Conservation (phyloP, 129 eudicot species). For the Centrapalus pauciflorus region DNA sequence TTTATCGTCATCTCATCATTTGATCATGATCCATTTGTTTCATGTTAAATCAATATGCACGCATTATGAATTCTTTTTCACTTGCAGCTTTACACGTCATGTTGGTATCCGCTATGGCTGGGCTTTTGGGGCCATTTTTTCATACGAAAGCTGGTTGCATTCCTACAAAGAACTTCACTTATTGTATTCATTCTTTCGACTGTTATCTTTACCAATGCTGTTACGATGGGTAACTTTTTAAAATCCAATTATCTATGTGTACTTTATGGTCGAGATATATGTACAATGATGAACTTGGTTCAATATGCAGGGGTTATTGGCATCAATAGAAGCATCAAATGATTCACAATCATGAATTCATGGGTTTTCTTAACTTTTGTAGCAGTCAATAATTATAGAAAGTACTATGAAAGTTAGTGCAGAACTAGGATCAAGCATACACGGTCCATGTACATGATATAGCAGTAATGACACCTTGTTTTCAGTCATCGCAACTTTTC, state of each 20-base stretch:
- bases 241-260: not conserved
- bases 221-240: slow-evolving; percentile 69
- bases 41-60: not conserved
- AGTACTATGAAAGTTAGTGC: not conserved
- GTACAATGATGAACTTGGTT: not conserved
- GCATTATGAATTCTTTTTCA: not conserved
- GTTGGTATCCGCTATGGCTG: slow-evolving; percentile 68
- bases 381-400: slow-evolving; percentile 38
- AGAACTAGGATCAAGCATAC: slow-evolving; percentile 2
- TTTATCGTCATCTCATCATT: not conserved
- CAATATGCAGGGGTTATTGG: slow-evolving; percentile 71
- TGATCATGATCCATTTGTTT: not conserved
- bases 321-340: slow-evolving; percentile 60
- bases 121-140: slow-evolving; percentile 87
- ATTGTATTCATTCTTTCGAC: slow-evolving; percentile 85
- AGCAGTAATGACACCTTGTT: not conserved
- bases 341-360: slow-evolving; percentile 77
- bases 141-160: slow-evolving; percentile 61
- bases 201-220: slow-evolving; percentile 86
- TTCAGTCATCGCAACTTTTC: no score
- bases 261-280: not conserved
- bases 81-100: slow-evolving; percentile 80
- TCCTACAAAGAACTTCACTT: slow-evolving; percentile 69
- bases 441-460: slow-evolving; percentile 16
- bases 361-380: slow-evolving; percentile 87